Percentiles rank a stretch among this genome's conserved stretches.
These are phyloP conservation scores for Ammopiptanthus mongolicus DNA, from an alignment of 306 rosid genomes.

Conservation along the genomic window DNA sequence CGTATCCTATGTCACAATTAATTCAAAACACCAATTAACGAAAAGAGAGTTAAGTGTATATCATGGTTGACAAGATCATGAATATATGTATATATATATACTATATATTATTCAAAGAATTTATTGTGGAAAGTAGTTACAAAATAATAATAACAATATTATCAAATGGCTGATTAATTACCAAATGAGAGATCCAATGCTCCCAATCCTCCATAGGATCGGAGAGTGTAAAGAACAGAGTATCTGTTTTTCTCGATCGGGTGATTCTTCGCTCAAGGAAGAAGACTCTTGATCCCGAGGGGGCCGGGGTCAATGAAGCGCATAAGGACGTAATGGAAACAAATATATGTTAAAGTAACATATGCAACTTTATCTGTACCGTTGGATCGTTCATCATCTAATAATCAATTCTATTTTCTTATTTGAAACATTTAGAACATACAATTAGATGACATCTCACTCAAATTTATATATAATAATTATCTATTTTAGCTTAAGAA, in stretches of 20 bases:
- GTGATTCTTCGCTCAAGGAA: background rate
- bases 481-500: too few species aligned
- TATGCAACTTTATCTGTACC: too few species aligned
- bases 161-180: background rate
- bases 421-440: too few species aligned
- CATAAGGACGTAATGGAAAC: background rate
- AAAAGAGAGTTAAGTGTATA: background rate
- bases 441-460: too few species aligned
- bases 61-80: background rate
- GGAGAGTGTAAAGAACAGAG: background rate
- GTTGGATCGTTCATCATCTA: too few species aligned
- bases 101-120: too few species aligned
- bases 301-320: background rate
- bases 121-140: too few species aligned
- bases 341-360: too few species aligned
- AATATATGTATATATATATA: too few species aligned
- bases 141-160: background rate
- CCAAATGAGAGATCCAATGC: constrained; percentile 8
- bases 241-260: background rate
- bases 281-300: background rate
- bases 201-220: constrained; percentile 12
- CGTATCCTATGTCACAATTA: background rate
- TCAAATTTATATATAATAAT: too few species aligned
- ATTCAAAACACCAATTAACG: background rate
- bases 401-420: too few species aligned